Evolutionary conservation across 345 rosid genomes (phyloP).

Genomic region (Barbarea vulgaris): DNA sequence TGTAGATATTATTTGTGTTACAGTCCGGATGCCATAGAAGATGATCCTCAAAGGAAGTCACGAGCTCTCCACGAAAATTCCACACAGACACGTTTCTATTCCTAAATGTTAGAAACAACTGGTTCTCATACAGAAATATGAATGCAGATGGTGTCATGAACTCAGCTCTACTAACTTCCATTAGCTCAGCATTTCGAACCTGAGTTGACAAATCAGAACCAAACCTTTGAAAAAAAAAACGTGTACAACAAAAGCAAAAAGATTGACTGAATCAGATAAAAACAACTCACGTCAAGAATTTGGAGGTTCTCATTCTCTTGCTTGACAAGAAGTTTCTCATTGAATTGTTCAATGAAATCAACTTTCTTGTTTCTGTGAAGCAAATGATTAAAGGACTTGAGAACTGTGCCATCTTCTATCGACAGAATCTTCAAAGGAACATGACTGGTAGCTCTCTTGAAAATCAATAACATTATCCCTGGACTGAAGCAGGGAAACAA

Average conservation of each 20-base stretch:
- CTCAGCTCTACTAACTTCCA: slow-evolving; percentile 76
- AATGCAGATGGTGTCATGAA: slow-evolving; percentile 98
- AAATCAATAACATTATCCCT: slow-evolving; percentile 94
- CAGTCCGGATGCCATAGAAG: slow-evolving; percentile 96
- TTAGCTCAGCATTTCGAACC: slow-evolving; percentile 82
- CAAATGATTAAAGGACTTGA: slow-evolving; percentile 84
- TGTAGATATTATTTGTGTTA: slow-evolving; percentile 93
- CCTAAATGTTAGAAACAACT: slow-evolving; percentile 90
- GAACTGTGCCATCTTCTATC: slow-evolving; percentile 97
- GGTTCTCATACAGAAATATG: slow-evolving; percentile 92
- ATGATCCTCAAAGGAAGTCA: slow-evolving; percentile 98
- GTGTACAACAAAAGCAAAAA: background rate
- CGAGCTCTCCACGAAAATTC: slow-evolving; percentile 97
- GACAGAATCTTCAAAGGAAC: slow-evolving; percentile 88
- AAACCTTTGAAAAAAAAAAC: background rate
- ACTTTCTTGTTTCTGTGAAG: slow-evolving; percentile 97
- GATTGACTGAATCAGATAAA: background rate
- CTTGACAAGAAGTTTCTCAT: slow-evolving; percentile 98
- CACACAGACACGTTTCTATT: slow-evolving; percentile 85
- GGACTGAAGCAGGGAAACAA: slow-evolving; percentile 58
- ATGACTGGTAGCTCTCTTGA: slow-evolving; percentile 71
- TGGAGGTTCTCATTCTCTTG: slow-evolving; percentile 98
- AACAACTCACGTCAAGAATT: slow-evolving; percentile 81
- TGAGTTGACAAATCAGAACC: slow-evolving; percentile 31
- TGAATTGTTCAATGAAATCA: slow-evolving; percentile 96